phyloP scores from a whole-genome alignment of 495 filamentous ascomycete species.

The Amniculicola lignicola region DNA sequence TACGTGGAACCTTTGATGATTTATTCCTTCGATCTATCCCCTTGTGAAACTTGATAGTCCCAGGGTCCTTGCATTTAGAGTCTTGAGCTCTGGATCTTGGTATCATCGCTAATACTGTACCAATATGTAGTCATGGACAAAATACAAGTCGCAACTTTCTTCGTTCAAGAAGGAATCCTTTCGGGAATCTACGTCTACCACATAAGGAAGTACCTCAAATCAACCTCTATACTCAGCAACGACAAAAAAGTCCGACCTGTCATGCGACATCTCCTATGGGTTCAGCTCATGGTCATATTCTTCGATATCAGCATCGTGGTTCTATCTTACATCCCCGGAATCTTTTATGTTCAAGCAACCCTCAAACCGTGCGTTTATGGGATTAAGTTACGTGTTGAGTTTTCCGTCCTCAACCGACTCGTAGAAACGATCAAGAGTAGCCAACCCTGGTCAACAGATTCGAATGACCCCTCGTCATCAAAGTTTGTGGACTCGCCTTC shows the following conservation, averaged over 20 bases:
- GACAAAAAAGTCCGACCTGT: conserved; percentile 30
- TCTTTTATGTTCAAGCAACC: conserved; percentile 4
- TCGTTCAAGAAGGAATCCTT: conserved; percentile 2
- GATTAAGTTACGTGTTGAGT: conserved; percentile 28
- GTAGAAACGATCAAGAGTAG: background rate
- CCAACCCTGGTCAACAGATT: background rate
- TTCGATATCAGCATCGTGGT: conserved; percentile 18
- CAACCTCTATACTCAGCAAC: conserved; percentile 19
- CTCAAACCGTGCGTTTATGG: conserved; percentile 25
- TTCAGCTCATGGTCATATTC: conserved; percentile 27
- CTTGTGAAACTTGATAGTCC: too few relatives aligned
- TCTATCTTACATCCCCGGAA: conserved; percentile 3
- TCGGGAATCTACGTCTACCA: conserved; percentile 7
- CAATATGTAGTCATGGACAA: background rate
- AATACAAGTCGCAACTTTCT: background rate
- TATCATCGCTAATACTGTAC: too few relatives aligned
- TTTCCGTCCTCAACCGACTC: conserved; percentile 23
- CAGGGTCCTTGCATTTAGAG: too few relatives aligned
- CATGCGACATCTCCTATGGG: conserved; percentile 30
- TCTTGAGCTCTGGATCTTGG: too few relatives aligned
- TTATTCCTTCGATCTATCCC: too few relatives aligned
- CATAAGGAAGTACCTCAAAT: conserved; percentile 20
- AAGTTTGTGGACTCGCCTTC: background rate
- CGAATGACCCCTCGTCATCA: background rate
- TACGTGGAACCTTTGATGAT: too few relatives aligned